phyloP scores from a whole-genome alignment of 129 eudicot genomes.

The Oenanthe sinensis region DNA sequence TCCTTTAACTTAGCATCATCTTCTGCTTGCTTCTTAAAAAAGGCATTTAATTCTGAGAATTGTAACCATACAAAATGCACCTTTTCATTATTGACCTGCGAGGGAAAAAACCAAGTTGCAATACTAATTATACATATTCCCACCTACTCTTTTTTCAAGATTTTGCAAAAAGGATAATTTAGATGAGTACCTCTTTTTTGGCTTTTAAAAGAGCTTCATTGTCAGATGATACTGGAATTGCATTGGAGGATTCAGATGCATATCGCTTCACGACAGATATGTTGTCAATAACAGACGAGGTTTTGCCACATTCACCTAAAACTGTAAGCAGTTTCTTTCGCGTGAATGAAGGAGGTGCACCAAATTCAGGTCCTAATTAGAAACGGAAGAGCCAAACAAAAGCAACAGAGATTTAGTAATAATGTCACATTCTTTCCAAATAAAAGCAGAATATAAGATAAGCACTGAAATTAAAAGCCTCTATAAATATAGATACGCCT shows the following conservation, averaged over 20 bases:
- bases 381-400: conserved; percentile 4
- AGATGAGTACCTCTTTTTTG: conserved; percentile 58
- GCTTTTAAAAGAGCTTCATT: conserved; percentile 81
- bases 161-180: background rate
- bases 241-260: conserved; percentile 81
- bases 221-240: conserved; percentile 77
- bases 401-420: conserved; percentile 3
- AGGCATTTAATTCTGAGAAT: conserved; percentile 56
- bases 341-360: conserved; percentile 60
- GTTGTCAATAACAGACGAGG: conserved; percentile 72
- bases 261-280: conserved; percentile 72
- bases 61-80: conserved; percentile 88
- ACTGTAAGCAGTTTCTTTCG: conserved; percentile 68
- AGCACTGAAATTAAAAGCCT: background rate
- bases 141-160: background rate
- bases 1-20: conserved; percentile 47
- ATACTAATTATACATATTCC: background rate
- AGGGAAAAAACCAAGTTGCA: conserved; percentile 5
- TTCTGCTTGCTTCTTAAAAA: conserved; percentile 71
- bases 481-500: background rate
- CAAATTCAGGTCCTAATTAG: conserved; percentile 79
- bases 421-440: background rate
- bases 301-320: conserved; percentile 67
- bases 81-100: conserved; percentile 67
- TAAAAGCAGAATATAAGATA: background rate